These are phyloP conservation scores for Trichosanthes truncata DNA, from an alignment of 306 rosid genomes.

Conservation along the genomic window DNA sequence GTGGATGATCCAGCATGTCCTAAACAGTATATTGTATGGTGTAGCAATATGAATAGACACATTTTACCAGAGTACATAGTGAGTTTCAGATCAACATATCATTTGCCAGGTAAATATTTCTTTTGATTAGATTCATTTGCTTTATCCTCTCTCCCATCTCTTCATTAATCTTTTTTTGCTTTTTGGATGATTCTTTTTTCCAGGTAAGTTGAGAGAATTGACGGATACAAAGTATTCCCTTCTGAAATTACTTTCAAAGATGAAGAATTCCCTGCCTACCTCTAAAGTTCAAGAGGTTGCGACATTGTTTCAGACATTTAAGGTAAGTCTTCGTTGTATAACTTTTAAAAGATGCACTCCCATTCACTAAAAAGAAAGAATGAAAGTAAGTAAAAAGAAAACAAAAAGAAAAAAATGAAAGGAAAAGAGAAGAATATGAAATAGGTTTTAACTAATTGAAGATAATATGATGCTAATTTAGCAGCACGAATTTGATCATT, in stretches of 20 bases:
- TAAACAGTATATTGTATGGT: slow-evolving; percentile 48
- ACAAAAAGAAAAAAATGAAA: background rate
- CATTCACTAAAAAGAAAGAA: background rate
- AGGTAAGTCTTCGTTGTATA: slow-evolving; percentile 16
- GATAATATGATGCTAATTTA: background rate
- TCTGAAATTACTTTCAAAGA: slow-evolving; percentile 24
- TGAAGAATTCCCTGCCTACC: slow-evolving; percentile 29
- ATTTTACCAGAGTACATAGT: slow-evolving; percentile 50
- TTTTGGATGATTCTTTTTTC: background rate
- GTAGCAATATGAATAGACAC: slow-evolving; percentile 35
- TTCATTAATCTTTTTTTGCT: background rate
- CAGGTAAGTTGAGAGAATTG: slow-evolving; percentile 20
- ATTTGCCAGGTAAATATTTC: slow-evolving; percentile 17
- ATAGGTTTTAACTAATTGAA: background rate
- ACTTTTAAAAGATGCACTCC: background rate
- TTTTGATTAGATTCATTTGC: background rate
- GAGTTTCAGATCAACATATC: slow-evolving; percentile 31
- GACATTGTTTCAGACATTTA: slow-evolving; percentile 16
- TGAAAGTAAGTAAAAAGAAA: too few relatives aligned
- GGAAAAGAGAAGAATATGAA: background rate
- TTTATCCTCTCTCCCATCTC: background rate
- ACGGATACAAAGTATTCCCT: background rate
- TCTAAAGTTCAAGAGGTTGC: slow-evolving; percentile 25
- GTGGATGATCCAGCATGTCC: slow-evolving; percentile 43
- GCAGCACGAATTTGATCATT: slow-evolving; percentile 3